These are phyloP conservation scores for Cucumis hystrix DNA, from an alignment of 306 rosid genomes.

Conservation along the genomic window DNA sequence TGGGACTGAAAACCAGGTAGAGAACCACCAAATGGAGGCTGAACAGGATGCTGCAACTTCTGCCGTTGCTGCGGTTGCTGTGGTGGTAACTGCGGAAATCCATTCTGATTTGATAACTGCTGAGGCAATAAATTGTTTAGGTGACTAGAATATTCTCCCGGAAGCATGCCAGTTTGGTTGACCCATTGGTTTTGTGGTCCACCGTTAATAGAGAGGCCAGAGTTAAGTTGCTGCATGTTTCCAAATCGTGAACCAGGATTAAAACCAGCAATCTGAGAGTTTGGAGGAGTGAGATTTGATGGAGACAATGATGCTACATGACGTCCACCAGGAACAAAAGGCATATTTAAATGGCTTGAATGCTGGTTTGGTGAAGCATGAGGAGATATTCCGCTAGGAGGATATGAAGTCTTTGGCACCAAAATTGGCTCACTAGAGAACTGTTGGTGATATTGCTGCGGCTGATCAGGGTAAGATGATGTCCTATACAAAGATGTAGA, in stretches of 20 bases:
- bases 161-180: conserved; percentile 32
- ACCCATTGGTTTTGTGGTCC: conserved; percentile 39
- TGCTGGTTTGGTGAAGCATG: conserved; percentile 48
- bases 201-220: conserved; percentile 26
- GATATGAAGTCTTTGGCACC: conserved; percentile 48
- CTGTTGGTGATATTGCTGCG: conserved; percentile 42
- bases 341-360: conserved; percentile 32
- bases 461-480: conserved; percentile 86
- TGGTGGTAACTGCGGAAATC: conserved; percentile 36
- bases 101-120: conserved; percentile 45
- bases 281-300: conserved; percentile 35
- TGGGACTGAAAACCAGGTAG: conserved; percentile 39
- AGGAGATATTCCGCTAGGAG: conserved; percentile 34
- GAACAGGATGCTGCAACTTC: conserved; percentile 39
- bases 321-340: conserved; percentile 37
- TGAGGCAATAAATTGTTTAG: conserved; percentile 36
- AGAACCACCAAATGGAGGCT: conserved; percentile 37
- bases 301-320: conserved; percentile 33
- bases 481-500: conserved; percentile 61
- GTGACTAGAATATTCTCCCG: conserved; percentile 38
- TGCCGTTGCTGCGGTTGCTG: conserved; percentile 43
- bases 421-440: conserved; percentile 50
- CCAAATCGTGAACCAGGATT: conserved; percentile 38
- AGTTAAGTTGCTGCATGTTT: conserved; percentile 30
- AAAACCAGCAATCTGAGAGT: conserved; percentile 33